phyloP scores from a whole-genome alignment of 2,329 filamentous ascomycete species.

The Cladophialophora immunda region DNA sequence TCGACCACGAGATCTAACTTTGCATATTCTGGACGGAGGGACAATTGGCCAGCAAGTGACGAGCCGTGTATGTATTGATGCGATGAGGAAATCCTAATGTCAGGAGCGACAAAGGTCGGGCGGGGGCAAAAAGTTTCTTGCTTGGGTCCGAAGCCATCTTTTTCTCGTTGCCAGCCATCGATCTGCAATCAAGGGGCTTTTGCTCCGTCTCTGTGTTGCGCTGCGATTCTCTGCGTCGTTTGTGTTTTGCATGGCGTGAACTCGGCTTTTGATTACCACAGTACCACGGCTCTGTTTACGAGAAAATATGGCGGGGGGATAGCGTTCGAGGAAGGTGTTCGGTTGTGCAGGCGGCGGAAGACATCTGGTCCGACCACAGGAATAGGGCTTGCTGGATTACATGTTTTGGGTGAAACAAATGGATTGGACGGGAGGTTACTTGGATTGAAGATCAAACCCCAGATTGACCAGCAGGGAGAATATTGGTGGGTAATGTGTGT shows the following conservation, averaged over 20 bases:
- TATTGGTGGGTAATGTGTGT: neutral
- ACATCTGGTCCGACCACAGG: neutral
- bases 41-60: neutral
- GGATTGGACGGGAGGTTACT: neutral
- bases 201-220: neutral
- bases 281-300: too few species aligned
- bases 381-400: neutral
- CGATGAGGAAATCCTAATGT: neutral
- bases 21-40: neutral
- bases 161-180: neutral
- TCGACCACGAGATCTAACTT: neutral
- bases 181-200: neutral
- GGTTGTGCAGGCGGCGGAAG: too few species aligned
- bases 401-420: neutral
- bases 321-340: too few species aligned
- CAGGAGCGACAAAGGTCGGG: neutral
- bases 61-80: slow-evolving; percentile 2
- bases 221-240: neutral
- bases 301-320: too few species aligned
- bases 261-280: too few species aligned
- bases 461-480: neutral
- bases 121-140: neutral
- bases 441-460: slow-evolving; percentile 1
- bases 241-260: neutral
- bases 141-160: neutral